Evolutionary conservation across 345 rosid species (phyloP).

Genomic region (Bruguiera gymnorhiza): DNA sequence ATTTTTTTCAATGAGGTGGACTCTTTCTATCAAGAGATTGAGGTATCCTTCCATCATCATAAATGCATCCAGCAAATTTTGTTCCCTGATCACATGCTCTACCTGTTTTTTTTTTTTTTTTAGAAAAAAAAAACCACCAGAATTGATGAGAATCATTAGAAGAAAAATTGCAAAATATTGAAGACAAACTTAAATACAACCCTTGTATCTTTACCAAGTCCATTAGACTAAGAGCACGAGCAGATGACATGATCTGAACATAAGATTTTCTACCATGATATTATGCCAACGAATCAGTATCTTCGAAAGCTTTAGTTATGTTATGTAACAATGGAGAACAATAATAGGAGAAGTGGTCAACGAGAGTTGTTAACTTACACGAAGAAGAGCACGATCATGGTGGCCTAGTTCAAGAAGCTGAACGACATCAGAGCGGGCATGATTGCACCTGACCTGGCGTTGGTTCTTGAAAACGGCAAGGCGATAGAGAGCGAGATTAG

Average conservation of each 20-base stretch:
- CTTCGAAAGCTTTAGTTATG: no score
- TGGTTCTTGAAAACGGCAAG: conserved; percentile 67
- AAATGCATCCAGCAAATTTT: conserved; percentile 62
- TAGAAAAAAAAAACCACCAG: no score
- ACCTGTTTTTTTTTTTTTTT: conserved; percentile 33
- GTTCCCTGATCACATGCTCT: conserved; percentile 67
- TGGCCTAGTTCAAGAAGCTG: conserved; percentile 71
- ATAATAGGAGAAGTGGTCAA: not conserved
- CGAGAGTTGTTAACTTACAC: conserved; percentile 28
- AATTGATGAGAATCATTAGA: no score
- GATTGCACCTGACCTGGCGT: conserved; percentile 48
- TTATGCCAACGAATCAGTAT: no score
- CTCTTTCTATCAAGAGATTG: conserved; percentile 57
- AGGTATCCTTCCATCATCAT: conserved; percentile 59
- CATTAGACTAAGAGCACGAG: no score
- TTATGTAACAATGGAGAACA: not conserved
- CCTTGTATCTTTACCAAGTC: no score
- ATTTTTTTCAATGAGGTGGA: conserved; percentile 58
- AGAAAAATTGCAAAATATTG: no score
- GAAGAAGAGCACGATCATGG: conserved; percentile 70
- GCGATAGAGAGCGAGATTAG: conserved; percentile 62
- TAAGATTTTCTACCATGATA: no score
- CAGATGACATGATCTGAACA: no score
- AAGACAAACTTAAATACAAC: no score
- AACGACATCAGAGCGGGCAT: conserved; percentile 64